Conservation (phyloP, 768 basidiomycete species). For the Pleurotus citrinopileatus region DNA sequence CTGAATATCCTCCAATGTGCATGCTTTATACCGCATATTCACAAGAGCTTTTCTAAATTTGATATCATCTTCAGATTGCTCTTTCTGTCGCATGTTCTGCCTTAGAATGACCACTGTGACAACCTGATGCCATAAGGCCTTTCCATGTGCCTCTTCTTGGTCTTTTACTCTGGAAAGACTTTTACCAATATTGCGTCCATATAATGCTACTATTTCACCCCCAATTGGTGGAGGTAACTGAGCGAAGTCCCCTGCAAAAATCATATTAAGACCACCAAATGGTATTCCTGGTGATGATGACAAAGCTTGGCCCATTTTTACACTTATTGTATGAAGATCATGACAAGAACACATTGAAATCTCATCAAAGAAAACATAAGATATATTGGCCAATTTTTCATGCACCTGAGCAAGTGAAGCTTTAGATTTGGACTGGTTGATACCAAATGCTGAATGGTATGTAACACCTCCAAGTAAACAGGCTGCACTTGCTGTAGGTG, state of each 20-base stretch:
- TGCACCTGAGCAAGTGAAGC: slow-evolving; percentile 12
- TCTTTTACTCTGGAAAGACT: background rate
- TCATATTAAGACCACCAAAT: slow-evolving; percentile 26
- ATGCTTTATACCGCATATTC: slow-evolving; percentile 25
- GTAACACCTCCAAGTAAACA: slow-evolving; percentile 8
- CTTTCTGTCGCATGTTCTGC: slow-evolving; percentile 25
- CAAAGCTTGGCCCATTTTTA: slow-evolving; percentile 18
- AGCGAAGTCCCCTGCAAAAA: slow-evolving; percentile 23
- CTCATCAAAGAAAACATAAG: slow-evolving; percentile 40
- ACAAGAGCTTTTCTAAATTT: slow-evolving; percentile 24
- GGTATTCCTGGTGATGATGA: slow-evolving; percentile 15
- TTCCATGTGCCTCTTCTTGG: slow-evolving; percentile 24
- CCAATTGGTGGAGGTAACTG: slow-evolving; percentile 29
- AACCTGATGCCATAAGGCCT: slow-evolving; percentile 28
- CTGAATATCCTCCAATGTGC: slow-evolving; percentile 22
- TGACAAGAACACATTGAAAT: slow-evolving; percentile 35
- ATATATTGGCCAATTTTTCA: slow-evolving; percentile 19
- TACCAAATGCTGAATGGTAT: background rate
- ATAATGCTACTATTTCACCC: slow-evolving; percentile 16
- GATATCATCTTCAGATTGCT: slow-evolving; percentile 21
- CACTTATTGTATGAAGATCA: slow-evolving; percentile 24
- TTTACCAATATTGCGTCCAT: slow-evolving; percentile 16
- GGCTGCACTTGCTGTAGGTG: slow-evolving; percentile 1
- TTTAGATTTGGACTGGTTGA: slow-evolving; percentile 10
- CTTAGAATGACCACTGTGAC: slow-evolving; percentile 30